These are phyloP conservation scores for Sugiyamaella neomexicana DNA, from an alignment of 1,139 yeast species.

Conservation along the genomic window DNA sequence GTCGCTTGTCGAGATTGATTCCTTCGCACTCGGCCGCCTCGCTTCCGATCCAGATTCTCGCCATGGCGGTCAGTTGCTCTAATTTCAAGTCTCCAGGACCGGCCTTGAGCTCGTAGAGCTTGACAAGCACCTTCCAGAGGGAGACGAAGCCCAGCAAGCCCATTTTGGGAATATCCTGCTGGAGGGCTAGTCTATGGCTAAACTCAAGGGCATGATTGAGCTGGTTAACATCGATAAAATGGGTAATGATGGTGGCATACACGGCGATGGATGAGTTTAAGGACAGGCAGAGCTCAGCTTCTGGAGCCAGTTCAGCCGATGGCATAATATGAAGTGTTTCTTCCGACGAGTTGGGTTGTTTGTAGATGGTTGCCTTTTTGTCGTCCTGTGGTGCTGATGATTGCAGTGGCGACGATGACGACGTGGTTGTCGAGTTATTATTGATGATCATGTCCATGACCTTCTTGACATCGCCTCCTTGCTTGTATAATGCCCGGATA, in stretches of 20 bases:
- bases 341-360: slow-evolving; percentile 6
- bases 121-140: slow-evolving; percentile 29
- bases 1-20: slow-evolving; percentile 33
- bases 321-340: slow-evolving; percentile 20
- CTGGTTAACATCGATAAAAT: slow-evolving; percentile 28
- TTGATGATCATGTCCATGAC: slow-evolving; percentile 7
- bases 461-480: slow-evolving; percentile 1
- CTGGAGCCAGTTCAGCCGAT: slow-evolving; percentile 12
- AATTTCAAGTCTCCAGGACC: slow-evolving; percentile 23
- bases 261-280: slow-evolving; percentile 35
- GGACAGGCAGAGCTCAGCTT: slow-evolving; percentile 24
- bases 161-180: slow-evolving; percentile 30
- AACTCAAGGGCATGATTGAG: slow-evolving; percentile 27
- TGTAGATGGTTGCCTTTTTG: not conserved
- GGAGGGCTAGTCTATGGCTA: slow-evolving; percentile 25
- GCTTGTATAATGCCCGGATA: slow-evolving; percentile 10
- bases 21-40: slow-evolving; percentile 39
- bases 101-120: slow-evolving; percentile 21
- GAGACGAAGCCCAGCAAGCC: slow-evolving; percentile 42
- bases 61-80: slow-evolving; percentile 35
- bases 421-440: not conserved
- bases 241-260: slow-evolving; percentile 32
- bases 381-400: not conserved
- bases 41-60: slow-evolving; percentile 43
- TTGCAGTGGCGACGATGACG: not conserved